Evolutionary conservation across 352 stramenopile species (phyloP), one percentile per base, ranked within the genome.

Genomic region (Globisporangium solare): DNA sequence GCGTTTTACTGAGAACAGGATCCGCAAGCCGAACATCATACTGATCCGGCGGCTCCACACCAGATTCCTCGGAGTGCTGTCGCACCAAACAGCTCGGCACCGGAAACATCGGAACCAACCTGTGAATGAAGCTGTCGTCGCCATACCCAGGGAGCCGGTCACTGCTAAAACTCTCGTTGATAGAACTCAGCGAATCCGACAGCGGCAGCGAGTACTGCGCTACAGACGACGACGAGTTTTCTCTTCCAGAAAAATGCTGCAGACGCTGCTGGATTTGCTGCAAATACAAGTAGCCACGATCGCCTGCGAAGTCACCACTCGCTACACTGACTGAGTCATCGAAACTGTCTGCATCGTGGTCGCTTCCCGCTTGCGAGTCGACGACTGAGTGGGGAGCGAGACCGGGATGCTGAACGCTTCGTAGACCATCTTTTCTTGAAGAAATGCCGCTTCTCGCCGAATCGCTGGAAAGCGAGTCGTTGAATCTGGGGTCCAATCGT

Each of bases 41-140:
- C 48, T 76, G 65, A 13, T 72, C 60, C 15, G 59, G 12, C 20
- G 37, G 6, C 46, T 54, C 22, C 5, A 35, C 27, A 35, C 27
- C 27, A 35, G 27, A 35, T 10, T 35, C 5, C 27, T 35, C 27
- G 27, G 27, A 35, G 4, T 40, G 47, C 50, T 55, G 31, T 20
- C 39, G 32, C n/a, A 15, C 42, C 14, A 35, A 35, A 35, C 27
- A 1, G 10, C 27, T 10, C 32, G 37, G 55, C 17, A 57, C 68
- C 14, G 68, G 64, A 49, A 91, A 91, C 51, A 91, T 81, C 7
- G 80, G 78, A 0, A 91, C 64, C 31, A 91, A 47, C 18, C 78
- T 63, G 53, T 88, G 83, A 31, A 86, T 64, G 10, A 89, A 75
- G 39, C 68, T 74, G 35, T 81, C 72, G 20, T 77, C 58, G 13